These are phyloP conservation scores for Dysphania ambrosioides DNA, from an alignment of 148 eudicot genomes.

Conservation along the genomic window DNA sequence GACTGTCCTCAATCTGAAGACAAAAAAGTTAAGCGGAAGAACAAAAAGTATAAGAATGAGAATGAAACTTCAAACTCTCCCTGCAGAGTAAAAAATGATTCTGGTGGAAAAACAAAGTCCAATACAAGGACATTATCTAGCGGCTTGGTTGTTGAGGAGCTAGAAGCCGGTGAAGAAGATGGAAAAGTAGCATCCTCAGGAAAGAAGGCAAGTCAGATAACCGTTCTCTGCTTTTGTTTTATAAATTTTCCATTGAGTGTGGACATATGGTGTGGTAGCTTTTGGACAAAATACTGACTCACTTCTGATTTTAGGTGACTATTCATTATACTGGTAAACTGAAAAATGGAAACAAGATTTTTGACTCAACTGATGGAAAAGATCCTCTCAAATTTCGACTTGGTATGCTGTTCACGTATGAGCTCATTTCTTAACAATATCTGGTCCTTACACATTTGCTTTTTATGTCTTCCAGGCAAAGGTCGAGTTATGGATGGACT, in stretches of 20 bases:
- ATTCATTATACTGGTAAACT: conserved; percentile 54
- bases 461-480: conserved; percentile 46
- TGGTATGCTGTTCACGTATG: conserved; percentile 38
- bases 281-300: neutral
- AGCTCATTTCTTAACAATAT: neutral
- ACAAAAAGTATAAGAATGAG: conserved; percentile 30
- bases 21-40: conserved; percentile 44
- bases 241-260: too few species aligned
- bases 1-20: conserved; percentile 36
- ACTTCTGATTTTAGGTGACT: conserved; percentile 51
- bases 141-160: conserved; percentile 41
- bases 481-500: conserved; percentile 49
- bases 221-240: neutral
- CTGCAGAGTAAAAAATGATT: conserved; percentile 11
- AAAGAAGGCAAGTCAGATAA: conserved; percentile 29
- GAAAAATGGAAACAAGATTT: conserved; percentile 49
- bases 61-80: conserved; percentile 21
- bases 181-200: conserved; percentile 38
- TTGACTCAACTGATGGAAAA: conserved; percentile 55
- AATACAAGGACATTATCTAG: conserved; percentile 31
- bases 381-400: conserved; percentile 59
- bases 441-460: neutral
- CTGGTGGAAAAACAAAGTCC: conserved; percentile 11
- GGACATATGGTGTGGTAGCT: neutral
- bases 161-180: conserved; percentile 32